These are phyloP conservation scores for Ambrosia artemisiifolia DNA, from an alignment of 129 eudicot genomes.

Conservation along the genomic window DNA sequence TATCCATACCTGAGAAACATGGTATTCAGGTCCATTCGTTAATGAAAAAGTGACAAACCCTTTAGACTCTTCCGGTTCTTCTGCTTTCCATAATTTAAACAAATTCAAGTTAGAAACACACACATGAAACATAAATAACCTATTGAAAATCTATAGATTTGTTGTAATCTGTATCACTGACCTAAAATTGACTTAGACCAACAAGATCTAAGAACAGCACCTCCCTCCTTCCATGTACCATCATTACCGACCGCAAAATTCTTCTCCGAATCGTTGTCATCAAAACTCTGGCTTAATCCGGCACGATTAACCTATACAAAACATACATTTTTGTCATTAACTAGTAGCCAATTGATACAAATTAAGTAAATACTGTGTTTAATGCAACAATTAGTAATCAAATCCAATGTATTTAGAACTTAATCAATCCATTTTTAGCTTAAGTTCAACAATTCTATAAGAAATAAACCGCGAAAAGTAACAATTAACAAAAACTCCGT, in stretches of 20 bases:
- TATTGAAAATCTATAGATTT: neutral
- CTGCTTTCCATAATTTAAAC: slow-evolving; percentile 21
- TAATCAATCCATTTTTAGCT: neutral
- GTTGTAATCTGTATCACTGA: slow-evolving; percentile 21
- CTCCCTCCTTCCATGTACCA: slow-evolving; percentile 62
- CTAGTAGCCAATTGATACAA: neutral
- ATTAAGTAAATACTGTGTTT: neutral
- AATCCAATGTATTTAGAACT: neutral
- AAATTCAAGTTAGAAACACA: slow-evolving; percentile 1
- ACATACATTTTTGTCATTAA: too few relatives aligned
- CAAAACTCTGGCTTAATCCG: slow-evolving; percentile 32
- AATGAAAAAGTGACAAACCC: slow-evolving; percentile 90
- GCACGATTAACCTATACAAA: slow-evolving; percentile 31
- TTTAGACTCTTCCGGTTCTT: slow-evolving; percentile 58
- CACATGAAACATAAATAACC: neutral
- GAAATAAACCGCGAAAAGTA: neutral
- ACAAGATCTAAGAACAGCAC: slow-evolving; percentile 54
- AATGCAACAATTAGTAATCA: neutral
- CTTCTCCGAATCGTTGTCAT: slow-evolving; percentile 42
- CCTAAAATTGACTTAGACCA: slow-evolving; percentile 75
- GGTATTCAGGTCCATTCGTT: slow-evolving; percentile 95
- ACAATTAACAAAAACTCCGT: neutral
- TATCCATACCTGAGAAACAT: slow-evolving; percentile 75
- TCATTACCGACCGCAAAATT: slow-evolving; percentile 33
- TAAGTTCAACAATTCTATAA: neutral